Conservation (phyloP, 169 alveolate species). For the Cryptosporidium bovis region DNA sequence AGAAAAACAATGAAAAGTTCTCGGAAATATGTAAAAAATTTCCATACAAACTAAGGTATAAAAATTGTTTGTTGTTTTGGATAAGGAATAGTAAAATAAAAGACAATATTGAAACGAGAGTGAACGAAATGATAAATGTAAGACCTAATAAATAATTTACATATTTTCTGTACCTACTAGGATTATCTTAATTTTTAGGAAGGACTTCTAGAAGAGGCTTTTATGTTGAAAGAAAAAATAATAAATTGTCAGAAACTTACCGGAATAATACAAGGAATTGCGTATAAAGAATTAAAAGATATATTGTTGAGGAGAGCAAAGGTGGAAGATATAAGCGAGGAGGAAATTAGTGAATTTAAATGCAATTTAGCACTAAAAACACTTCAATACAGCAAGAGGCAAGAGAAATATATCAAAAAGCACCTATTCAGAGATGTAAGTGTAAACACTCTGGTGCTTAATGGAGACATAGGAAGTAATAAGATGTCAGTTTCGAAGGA, state of each 20-base stretch:
- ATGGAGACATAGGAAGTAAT: not conserved
- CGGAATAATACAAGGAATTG: slow-evolving; percentile 65
- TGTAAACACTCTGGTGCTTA: slow-evolving; percentile 24
- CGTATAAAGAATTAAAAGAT: slow-evolving; percentile 38
- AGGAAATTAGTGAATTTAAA: slow-evolving; percentile 29
- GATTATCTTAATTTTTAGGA: slow-evolving; percentile 10
- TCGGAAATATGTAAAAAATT: not conserved
- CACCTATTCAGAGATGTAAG: slow-evolving; percentile 3
- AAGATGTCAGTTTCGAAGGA: not conserved
- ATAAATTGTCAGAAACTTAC: slow-evolving; percentile 14
- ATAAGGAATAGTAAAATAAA: slow-evolving; percentile 1
- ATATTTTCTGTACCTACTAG: not conserved
- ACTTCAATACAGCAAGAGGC: slow-evolving; percentile 42
- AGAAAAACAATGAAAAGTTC: slow-evolving; percentile 5
- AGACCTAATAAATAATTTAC: not conserved
- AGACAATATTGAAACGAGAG: slow-evolving; percentile 6
- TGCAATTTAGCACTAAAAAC: slow-evolving; percentile 21
- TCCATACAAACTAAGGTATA: slow-evolving; percentile 36
- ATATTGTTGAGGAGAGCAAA: not conserved
- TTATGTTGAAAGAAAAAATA: slow-evolving; percentile 36
- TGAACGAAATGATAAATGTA: slow-evolving; percentile 22
- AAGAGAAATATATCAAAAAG: slow-evolving; percentile 54
- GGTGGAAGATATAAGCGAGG: slow-evolving; percentile 17
- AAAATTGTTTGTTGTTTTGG: slow-evolving; percentile 38
- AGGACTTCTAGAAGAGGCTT: slow-evolving; percentile 43